Base-by-base conservation (phyloP, 1,284 basidiomycete species). In the Leucoagaricus sp. region DNA sequence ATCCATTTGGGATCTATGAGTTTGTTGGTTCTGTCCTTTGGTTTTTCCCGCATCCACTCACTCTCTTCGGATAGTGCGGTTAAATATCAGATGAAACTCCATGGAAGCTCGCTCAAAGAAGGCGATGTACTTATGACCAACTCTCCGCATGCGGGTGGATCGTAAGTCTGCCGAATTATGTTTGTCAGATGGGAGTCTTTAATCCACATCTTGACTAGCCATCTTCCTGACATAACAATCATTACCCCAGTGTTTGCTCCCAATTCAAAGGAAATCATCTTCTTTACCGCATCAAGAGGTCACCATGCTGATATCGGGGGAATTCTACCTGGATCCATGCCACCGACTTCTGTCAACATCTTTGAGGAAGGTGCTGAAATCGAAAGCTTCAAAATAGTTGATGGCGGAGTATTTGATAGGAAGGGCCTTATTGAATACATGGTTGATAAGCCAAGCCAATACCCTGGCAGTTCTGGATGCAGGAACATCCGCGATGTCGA, bases 351-450 rank as follows among this genome's bases (percentile, higher is more conserved):
- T 25, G 91, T 91, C 57, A 93, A 82, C 58, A 87, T 98, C 49
- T 94, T 89, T 62, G 92, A 99, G 68, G 96, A 99, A 73, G 96
- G 96, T 12, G 96, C 96, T 0, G 84, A 94, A 67, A 93, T 98
- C 58, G 83, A 87, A 60, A 92, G 90, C 65, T 94, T 99, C 83
- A 98, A 97, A 74, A 88, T 98, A 60, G 96, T 99, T 13, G 77
- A 84, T 45, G 81, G 83, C 17, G 95, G 96, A 5, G 72, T 87
- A 3, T 98, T 94, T 68, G 86, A 98, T 67, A 78, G 80, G 52
- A 80, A 88, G 38, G 89, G 86, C 0, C 74, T 98, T 15, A 71
- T 88, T 36, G 85, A 89, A 52, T 83, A 91, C 61, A 89, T 98
- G 83, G 76, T 96, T 52, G 89, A 92, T n/a, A 86, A 87, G 60